Conservation (phyloP, 2,329 filamentous ascomycete species). For the Blumeria graminis region DNA sequence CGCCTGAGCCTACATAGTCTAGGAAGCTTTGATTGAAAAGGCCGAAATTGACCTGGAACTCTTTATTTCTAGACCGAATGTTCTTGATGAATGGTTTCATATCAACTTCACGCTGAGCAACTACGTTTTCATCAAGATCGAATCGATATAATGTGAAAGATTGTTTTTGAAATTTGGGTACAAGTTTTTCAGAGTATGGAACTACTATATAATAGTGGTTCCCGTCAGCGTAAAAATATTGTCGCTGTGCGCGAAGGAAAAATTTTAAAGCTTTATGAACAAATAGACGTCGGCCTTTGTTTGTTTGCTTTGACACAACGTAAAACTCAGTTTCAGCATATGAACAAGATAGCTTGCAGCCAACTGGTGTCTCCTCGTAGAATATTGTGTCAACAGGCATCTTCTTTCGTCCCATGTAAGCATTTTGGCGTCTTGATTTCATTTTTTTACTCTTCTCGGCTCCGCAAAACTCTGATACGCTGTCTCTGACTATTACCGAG, state of each 20-base stretch:
- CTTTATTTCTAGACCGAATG: background rate
- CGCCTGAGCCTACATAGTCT: constrained; percentile 2
- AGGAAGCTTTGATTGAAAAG: constrained; percentile 3
- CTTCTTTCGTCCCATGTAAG: constrained; percentile 18
- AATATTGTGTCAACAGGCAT: constrained; percentile 20
- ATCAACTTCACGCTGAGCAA: constrained; percentile 10
- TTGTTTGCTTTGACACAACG: constrained; percentile 12
- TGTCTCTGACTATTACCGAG: no score
- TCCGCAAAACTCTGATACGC: background rate
- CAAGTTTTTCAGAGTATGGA: constrained; percentile 11
- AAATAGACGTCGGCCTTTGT: constrained; percentile 22
- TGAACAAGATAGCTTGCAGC: constrained; percentile 11
- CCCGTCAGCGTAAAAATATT: constrained; percentile 6
- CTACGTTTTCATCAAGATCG: constrained; percentile 5
- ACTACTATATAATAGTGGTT: constrained; percentile 8
- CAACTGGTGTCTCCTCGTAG: constrained; percentile 14
- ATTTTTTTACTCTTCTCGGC: background rate
- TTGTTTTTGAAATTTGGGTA: constrained; percentile 7
- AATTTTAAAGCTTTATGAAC: constrained; percentile 20
- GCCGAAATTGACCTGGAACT: constrained; percentile 5
- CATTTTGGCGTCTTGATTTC: background rate
- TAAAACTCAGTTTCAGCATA: constrained; percentile 12
- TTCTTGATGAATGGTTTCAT: background rate
- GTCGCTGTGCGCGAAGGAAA: constrained; percentile 15
- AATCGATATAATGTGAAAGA: constrained; percentile 15